These are phyloP conservation scores for Mucuna pruriens DNA, from an alignment of 306 rosid species.

Conservation along the genomic window DNA sequence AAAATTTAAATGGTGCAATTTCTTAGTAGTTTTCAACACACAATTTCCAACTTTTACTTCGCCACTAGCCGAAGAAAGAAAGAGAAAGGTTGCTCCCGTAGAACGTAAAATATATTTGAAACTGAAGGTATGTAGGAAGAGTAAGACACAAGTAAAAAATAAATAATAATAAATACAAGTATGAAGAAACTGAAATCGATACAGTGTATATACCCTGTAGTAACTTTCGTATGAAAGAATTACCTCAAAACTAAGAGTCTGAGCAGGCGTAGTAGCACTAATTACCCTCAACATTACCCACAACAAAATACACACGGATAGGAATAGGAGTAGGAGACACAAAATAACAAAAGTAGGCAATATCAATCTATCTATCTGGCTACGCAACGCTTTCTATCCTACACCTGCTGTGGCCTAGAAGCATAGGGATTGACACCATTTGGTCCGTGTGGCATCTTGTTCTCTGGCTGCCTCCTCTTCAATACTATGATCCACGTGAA, in stretches of 20 bases:
- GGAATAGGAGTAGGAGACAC: neutral
- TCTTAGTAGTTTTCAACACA: neutral
- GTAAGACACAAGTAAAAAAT: slow-evolving; percentile 8
- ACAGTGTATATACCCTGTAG: slow-evolving; percentile 34
- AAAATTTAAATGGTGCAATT: neutral
- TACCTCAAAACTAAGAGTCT: slow-evolving; percentile 40
- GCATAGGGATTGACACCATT: slow-evolving; percentile 44
- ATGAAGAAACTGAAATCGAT: slow-evolving; percentile 5
- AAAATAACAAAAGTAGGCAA: slow-evolving; percentile 30
- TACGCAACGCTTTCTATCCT: slow-evolving; percentile 33
- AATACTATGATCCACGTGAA: slow-evolving; percentile 58
- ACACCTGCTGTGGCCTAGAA: slow-evolving; percentile 45
- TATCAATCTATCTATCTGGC: slow-evolving; percentile 4
- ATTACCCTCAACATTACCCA: slow-evolving; percentile 34
- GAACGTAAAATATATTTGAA: slow-evolving; percentile 28
- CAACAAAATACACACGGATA: neutral
- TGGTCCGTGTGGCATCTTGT: slow-evolving; percentile 39
- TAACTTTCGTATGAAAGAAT: slow-evolving; percentile 50
- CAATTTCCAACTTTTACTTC: neutral
- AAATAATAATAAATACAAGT: slow-evolving; percentile 28
- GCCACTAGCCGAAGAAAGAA: neutral
- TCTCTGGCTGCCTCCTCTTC: slow-evolving; percentile 51
- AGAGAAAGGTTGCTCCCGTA: slow-evolving; percentile 10
- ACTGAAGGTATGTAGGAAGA: neutral
- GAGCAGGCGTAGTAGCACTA: slow-evolving; percentile 20